Conservation (phyloP, 306 rosid genomes). For the Senna tora region DNA sequence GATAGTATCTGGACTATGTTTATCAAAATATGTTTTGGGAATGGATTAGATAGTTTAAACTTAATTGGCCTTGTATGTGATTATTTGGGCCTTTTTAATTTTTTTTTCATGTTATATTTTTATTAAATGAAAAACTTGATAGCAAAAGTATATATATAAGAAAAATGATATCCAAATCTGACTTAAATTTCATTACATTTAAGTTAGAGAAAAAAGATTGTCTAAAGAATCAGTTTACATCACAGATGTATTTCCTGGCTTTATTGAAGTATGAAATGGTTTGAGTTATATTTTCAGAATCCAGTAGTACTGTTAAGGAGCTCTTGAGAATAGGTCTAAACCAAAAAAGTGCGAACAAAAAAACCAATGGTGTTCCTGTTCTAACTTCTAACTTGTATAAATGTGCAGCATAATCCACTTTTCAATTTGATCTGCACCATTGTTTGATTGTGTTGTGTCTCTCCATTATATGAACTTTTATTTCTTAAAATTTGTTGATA, state of each 20-base stretch:
- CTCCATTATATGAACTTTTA: not conserved
- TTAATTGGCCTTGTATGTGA: not conserved
- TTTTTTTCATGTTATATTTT: not conserved
- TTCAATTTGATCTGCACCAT: not conserved
- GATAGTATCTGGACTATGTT: not conserved
- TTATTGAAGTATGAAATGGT: not conserved
- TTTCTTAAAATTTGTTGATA: slow-evolving; percentile 29
- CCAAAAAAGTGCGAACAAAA: no score
- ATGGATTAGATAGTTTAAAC: not conserved
- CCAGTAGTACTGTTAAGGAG: no score
- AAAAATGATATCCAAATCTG: no score
- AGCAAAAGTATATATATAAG: no score
- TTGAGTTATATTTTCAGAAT: not conserved
- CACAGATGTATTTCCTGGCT: not conserved
- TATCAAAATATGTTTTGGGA: slow-evolving; percentile 6
- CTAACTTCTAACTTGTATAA: not conserved
- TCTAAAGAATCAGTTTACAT: not conserved
- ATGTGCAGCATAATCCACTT: not conserved
- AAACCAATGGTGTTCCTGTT: no score
- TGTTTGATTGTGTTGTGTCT: slow-evolving; percentile 5
- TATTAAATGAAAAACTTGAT: not conserved
- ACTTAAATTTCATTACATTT: not conserved
- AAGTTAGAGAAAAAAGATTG: not conserved
- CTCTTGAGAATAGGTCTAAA: no score
- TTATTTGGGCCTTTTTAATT: not conserved